Evolutionary conservation across 2,329 filamentous ascomycete species (phyloP).

Genomic region (Fusarium sp.): DNA sequence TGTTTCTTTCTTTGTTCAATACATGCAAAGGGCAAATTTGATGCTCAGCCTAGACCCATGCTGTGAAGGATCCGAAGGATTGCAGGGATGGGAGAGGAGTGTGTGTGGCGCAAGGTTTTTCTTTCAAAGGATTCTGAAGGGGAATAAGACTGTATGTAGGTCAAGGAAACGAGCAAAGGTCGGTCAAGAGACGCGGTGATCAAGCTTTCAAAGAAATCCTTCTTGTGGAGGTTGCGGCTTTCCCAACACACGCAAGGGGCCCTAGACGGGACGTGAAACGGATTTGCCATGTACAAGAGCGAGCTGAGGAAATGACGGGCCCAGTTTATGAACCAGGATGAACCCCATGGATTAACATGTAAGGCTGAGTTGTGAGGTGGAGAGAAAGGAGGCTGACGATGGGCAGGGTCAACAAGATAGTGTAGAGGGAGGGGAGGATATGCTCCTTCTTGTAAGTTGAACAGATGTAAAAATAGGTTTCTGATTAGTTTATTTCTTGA

Average conservation of each 20-base stretch:
- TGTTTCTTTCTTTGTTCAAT: neutral
- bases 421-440: neutral
- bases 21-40: slow-evolving; percentile 2
- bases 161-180: slow-evolving; percentile 1
- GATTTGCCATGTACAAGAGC: too few relatives aligned
- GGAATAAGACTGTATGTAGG: neutral
- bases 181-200: neutral
- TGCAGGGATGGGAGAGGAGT: slow-evolving; percentile 10
- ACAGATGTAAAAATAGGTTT: neutral
- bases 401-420: slow-evolving; percentile 5
- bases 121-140: neutral
- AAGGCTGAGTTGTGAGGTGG: slow-evolving; percentile 34
- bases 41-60: slow-evolving; percentile 24
- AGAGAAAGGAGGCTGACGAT: slow-evolving; percentile 18
- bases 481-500: neutral
- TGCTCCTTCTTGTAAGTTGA: neutral
- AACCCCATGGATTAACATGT: slow-evolving; percentile 1
- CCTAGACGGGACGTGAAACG: too few relatives aligned
- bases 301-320: slow-evolving; percentile 14
- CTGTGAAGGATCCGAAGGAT: neutral
- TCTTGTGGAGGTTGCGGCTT: neutral
- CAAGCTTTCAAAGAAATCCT: neutral
- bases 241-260: neutral
- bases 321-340: slow-evolving; percentile 14
- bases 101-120: slow-evolving; percentile 24